These are phyloP conservation scores for Schizosaccharomyces octosporus DNA, from an alignment of 805 yeast genomes.

Conservation along the genomic window DNA sequence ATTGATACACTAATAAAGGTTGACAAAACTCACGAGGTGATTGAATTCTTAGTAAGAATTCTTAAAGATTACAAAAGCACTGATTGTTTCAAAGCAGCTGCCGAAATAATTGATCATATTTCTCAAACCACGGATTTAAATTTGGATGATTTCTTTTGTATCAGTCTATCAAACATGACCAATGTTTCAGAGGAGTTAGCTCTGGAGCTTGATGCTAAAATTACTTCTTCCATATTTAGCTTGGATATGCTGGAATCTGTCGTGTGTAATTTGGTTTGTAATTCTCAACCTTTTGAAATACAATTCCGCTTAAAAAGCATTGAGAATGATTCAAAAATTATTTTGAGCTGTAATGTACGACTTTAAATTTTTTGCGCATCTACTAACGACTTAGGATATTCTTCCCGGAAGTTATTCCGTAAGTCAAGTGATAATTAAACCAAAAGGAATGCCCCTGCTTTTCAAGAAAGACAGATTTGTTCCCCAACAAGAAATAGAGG, in stretches of 20 bases:
- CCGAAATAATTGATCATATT: no score
- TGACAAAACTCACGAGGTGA: background rate
- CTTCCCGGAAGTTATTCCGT: background rate
- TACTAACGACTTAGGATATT: background rate
- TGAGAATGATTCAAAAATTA: background rate
- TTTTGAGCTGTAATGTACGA: background rate
- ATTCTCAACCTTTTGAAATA: background rate
- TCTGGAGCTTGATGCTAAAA: no score
- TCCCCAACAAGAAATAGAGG: background rate
- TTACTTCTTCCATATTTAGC: background rate
- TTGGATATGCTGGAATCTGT: background rate
- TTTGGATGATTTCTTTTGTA: no score
- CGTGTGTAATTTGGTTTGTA: background rate
- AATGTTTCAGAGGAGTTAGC: no score
- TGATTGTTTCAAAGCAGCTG: no score
- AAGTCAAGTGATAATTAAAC: background rate
- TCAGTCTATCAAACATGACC: no score
- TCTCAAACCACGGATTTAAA: no score
- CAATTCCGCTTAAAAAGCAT: background rate
- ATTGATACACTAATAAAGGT: background rate
- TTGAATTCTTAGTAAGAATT: background rate
- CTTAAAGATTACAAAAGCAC: no score
- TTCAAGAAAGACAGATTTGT: background rate
- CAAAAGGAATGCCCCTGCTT: background rate
- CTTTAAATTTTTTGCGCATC: background rate